Conservation (phyloP, 371 early-diverging fungal genomes). For the Syncephalastrum contaminatum region DNA sequence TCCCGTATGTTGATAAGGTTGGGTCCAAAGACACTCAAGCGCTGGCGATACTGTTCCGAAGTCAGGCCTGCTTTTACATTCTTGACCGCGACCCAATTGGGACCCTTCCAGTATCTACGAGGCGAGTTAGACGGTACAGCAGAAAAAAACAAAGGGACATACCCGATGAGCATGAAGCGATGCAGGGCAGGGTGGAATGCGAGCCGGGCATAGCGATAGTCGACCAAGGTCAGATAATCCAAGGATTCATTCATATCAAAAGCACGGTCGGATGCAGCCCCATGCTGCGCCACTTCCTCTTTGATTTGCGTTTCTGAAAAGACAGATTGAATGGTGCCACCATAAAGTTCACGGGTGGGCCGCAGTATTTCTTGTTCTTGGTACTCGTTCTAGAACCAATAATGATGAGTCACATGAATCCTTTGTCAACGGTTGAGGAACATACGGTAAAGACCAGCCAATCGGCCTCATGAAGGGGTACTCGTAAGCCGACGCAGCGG, state of each 20-base stretch:
- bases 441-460: constrained; percentile 66
- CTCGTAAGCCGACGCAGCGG: constrained; percentile 57
- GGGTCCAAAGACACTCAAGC: constrained; percentile 77
- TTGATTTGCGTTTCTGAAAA: constrained; percentile 53
- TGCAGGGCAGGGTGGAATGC: constrained; percentile 78
- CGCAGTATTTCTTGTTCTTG: constrained; percentile 59
- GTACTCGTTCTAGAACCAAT: constrained; percentile 66
- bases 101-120: constrained; percentile 74
- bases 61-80: constrained; percentile 57
- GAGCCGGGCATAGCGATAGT: constrained; percentile 83
- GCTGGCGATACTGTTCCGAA: constrained; percentile 53
- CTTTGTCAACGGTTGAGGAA: not conserved
- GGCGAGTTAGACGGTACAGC: not conserved
- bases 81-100: constrained; percentile 57
- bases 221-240: constrained; percentile 55
- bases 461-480: constrained; percentile 65
- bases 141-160: constrained; percentile 1
- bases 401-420: not conserved
- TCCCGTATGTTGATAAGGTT: constrained; percentile 84
- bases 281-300: constrained; percentile 31
- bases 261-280: constrained; percentile 18
- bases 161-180: constrained; percentile 70
- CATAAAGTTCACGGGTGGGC: constrained; percentile 60
- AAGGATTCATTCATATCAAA: constrained; percentile 37
- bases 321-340: constrained; percentile 70